Conservation (phyloP, 768 basidiomycete genomes). For the Tylopilus sp. region DNA sequence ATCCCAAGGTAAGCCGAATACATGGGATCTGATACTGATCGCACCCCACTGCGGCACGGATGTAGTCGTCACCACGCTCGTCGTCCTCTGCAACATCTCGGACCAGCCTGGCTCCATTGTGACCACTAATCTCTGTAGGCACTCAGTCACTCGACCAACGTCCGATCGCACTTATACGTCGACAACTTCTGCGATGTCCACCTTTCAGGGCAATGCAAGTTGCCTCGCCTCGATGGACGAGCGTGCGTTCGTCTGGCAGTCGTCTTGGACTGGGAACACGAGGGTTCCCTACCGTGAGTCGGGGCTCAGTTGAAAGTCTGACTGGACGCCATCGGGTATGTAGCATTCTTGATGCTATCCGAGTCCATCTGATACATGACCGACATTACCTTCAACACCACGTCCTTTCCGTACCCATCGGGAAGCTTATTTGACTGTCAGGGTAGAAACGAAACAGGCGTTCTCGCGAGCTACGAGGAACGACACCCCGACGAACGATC, state of each 20-base stretch:
- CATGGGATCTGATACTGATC: too few relatives aligned
- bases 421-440: conserved; percentile 58
- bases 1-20: too few relatives aligned
- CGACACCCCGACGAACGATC: conserved; percentile 72
- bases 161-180: background rate
- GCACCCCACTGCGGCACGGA: too few relatives aligned
- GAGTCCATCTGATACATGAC: conserved; percentile 69
- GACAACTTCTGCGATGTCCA: conserved; percentile 74
- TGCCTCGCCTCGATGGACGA: conserved; percentile 35
- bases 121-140: conserved; percentile 74
- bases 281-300: conserved; percentile 46
- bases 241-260: conserved; percentile 30
- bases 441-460: too few relatives aligned
- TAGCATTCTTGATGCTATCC: background rate
- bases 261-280: conserved; percentile 76
- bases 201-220: conserved; percentile 69
- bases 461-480: conserved; percentile 86
- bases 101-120: conserved; percentile 40
- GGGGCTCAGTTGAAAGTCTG: conserved; percentile 34
- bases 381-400: conserved; percentile 89
- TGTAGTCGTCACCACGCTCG: conserved; percentile 69
- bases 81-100: conserved; percentile 42
- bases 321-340: conserved; percentile 71
- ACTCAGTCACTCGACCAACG: background rate
- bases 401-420: conserved; percentile 74